phyloP scores from a whole-genome alignment of 306 rosid species.

The Glycyrrhiza uralensis region DNA sequence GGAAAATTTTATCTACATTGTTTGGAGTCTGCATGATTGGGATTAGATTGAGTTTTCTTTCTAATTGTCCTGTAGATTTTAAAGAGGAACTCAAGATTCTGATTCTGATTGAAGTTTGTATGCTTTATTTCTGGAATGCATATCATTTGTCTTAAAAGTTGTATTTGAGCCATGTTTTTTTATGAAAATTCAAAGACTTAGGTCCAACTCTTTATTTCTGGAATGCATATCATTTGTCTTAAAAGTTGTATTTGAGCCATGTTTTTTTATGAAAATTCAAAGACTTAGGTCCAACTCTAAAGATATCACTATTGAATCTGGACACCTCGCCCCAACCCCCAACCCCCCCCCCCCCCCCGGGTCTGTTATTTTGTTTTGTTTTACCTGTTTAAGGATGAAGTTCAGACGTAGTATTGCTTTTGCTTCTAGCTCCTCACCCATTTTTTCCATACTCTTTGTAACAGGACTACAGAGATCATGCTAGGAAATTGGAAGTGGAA shows the following conservation, averaged over 20 bases:
- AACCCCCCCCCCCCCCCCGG: no score
- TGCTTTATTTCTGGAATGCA: not conserved
- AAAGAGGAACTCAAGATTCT: not conserved
- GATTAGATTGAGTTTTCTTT: not conserved
- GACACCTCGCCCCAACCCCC: no score
- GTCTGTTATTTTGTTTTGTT: not conserved
- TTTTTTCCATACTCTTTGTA: not conserved
- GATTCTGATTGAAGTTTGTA: not conserved
- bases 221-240: not conserved
- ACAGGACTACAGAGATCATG: constrained; percentile 52
- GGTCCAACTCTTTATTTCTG: not conserved
- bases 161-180: constrained; percentile 6
- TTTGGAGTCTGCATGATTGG: not conserved
- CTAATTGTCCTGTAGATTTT: not conserved
- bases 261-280: constrained; percentile 5
- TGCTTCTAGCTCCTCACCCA: constrained; percentile 11
- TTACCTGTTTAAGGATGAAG: constrained; percentile 3
- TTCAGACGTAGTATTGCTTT: constrained; percentile 8
- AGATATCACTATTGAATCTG: not conserved
- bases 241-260: not conserved
- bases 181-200: not conserved
- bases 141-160: not conserved
- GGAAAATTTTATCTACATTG: not conserved
- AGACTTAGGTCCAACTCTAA: not conserved
- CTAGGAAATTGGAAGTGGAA: constrained; percentile 68